phyloP scores from a whole-genome alignment of 352 stramenopile genomes.

The Globisporangium canariense region DNA sequence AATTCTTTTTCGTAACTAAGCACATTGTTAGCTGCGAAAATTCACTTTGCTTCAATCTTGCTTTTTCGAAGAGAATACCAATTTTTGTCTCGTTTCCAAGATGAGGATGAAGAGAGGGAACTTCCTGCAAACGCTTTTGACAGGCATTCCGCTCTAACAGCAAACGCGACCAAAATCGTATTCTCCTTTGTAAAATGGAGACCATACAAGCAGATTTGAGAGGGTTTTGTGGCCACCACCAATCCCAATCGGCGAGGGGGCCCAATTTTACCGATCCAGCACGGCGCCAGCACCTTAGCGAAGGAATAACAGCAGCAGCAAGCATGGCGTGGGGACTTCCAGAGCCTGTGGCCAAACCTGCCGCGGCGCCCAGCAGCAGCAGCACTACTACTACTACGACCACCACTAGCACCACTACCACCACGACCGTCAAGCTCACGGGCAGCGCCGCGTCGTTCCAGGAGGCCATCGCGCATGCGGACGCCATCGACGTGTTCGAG shows the following conservation, averaged over 20 bases:
- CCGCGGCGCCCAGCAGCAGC: slow-evolving; percentile 23
- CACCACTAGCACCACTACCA: slow-evolving; percentile 17
- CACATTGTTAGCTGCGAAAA: no score
- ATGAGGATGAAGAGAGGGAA: no score
- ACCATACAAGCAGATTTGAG: no score
- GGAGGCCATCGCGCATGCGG: slow-evolving; percentile 22
- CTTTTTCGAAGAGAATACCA: no score
- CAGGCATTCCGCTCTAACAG: no score
- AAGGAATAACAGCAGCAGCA: slow-evolving; percentile 7
- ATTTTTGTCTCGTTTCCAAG: no score
- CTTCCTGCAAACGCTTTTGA: no score
- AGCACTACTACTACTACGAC: slow-evolving; percentile 25
- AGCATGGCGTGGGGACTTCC: slow-evolving; percentile 65
- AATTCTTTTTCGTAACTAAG: no score
- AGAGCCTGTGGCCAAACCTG: slow-evolving; percentile 20
- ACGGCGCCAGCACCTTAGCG: slow-evolving; percentile 18
- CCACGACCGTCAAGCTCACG: slow-evolving; percentile 15
- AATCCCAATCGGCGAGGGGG: slow-evolving; percentile 17
- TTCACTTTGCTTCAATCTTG: no score
- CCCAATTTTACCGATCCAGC: slow-evolving; percentile 21
- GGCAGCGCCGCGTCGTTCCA: slow-evolving; percentile 18
- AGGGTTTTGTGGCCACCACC: slow-evolving; percentile 33
- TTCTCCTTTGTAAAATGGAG: neutral
- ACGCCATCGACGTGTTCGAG: slow-evolving; percentile 73
- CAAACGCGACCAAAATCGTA: slow-evolving; percentile 18